Percentiles rank a stretch among this genome's conserved stretches.
Conservation (phyloP, 108 stramenopile genomes). For the Skeletonema costatum region DNA sequence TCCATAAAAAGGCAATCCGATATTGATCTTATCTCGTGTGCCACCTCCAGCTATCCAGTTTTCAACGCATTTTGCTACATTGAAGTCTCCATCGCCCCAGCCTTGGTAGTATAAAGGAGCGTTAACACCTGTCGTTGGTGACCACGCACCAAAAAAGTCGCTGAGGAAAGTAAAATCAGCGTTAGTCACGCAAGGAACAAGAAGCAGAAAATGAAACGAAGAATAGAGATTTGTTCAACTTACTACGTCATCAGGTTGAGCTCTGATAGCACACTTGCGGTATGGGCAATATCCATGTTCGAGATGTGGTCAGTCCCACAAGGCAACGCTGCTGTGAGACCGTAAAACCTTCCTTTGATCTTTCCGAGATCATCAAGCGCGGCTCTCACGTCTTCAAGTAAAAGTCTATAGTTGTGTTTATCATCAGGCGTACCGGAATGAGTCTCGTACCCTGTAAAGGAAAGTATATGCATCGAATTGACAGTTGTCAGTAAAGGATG, state of each 20-base stretch:
- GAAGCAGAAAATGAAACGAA: not conserved
- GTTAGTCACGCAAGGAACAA: not conserved
- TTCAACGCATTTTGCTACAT: slow-evolving; percentile 34
- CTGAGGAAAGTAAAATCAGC: not conserved
- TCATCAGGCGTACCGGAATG: slow-evolving; percentile 45
- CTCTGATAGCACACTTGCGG: slow-evolving; percentile 30
- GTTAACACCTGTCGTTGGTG: slow-evolving; percentile 28
- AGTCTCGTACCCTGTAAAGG: slow-evolving; percentile 38
- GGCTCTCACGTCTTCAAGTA: slow-evolving; percentile 40
- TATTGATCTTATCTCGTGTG: slow-evolving; percentile 28
- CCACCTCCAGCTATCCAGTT: slow-evolving; percentile 43
- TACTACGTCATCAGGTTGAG: slow-evolving; percentile 45
- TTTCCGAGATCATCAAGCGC: slow-evolving; percentile 34
- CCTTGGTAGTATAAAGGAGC: slow-evolving; percentile 51
- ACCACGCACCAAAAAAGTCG: slow-evolving; percentile 50
- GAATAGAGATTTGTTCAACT: not conserved
- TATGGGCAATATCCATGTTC: slow-evolving; percentile 46
- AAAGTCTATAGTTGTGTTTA: slow-evolving; percentile 41
- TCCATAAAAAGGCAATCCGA: slow-evolving; percentile 51
- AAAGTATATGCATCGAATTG: too few relatives aligned
- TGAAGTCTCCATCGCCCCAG: slow-evolving; percentile 37
- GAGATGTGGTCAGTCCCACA: slow-evolving; percentile 44
- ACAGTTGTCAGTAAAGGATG: too few relatives aligned
- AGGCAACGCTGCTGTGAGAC: slow-evolving; percentile 49
- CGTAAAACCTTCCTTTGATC: slow-evolving; percentile 43